phyloP scores from a whole-genome alignment of 345 rosid species.

The Syzygium aromaticum region DNA sequence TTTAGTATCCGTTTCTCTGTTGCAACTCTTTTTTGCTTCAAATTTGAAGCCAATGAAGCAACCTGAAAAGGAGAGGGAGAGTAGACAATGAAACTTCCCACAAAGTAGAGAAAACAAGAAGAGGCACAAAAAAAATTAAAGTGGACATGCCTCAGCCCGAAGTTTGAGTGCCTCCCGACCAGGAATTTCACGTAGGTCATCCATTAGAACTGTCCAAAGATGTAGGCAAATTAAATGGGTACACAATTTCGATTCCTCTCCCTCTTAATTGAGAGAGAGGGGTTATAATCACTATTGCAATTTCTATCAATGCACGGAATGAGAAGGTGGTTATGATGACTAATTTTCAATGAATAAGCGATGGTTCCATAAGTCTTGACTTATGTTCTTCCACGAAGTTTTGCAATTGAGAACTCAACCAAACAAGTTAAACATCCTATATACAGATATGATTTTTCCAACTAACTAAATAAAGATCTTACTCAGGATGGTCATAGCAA shows the following conservation, averaged over 20 bases:
- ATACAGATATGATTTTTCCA: not conserved
- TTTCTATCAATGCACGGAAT: not conserved
- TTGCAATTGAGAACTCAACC: not conserved
- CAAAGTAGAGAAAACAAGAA: not conserved
- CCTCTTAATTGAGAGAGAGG: not conserved
- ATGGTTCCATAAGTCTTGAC: not conserved
- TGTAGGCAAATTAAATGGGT: not conserved
- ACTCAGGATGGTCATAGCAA: not conserved
- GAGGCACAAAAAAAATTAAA: not conserved
- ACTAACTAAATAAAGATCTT: not conserved
- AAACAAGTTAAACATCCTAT: not conserved
- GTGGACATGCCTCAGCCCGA: slow-evolving; percentile 68
- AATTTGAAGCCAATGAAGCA: slow-evolving; percentile 64
- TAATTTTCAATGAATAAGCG: not conserved
- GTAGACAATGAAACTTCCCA: not conserved
- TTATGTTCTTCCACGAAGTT: not conserved
- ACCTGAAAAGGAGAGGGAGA: slow-evolving; percentile 30
- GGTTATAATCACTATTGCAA: not conserved
- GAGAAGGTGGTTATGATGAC: not conserved
- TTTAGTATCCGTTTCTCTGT: slow-evolving; percentile 63
- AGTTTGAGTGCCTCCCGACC: slow-evolving; percentile 92
- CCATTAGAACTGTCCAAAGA: slow-evolving; percentile 62
- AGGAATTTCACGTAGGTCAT: slow-evolving; percentile 77
- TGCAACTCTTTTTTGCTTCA: slow-evolving; percentile 48
- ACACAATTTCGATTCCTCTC: not conserved